Evolutionary conservation across 2,329 filamentous ascomycete genomes (phyloP), one percentile per base, ranked within the genome.

Genomic region (Fusarium humuli): DNA sequence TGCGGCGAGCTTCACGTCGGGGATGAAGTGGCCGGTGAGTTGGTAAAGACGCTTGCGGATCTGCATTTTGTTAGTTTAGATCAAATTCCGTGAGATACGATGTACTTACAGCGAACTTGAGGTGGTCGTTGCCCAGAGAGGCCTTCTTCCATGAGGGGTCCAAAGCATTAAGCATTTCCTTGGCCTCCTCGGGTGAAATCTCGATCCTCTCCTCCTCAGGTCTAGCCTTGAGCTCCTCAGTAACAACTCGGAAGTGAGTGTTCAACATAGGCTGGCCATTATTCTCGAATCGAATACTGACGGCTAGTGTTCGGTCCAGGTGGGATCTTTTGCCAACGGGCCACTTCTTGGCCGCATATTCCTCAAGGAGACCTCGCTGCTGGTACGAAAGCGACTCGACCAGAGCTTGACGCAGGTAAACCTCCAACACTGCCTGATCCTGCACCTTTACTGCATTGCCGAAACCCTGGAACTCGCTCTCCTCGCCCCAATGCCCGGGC

Each of bases 41-140:
- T 96, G 92, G 78, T 91, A 89, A 66, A 94, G 83, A 63, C 93
- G 91, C 82, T 97, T 97, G 75, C 90, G 83, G 70, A 96, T 86
- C 94, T 98, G 72, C 23, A n/a, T 20, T 7, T 45, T 70, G 62
- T 77, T 61, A 76, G 71, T 50, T 32, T 10, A 14, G 1, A 11
- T 29, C 2, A 6, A 7, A 20, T 3, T 14, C 8, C n/a, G 20
- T 27, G 40, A 22, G 3, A 34, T 10, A 49, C 25, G 37, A 10
- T 20, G 41, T 65, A 85, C 90, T 70, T 86, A 96, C 93, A 61
- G 90, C 88, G 83, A 96, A 94, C 77, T 92, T 94, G 69, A 92
- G 77, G 42, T 83, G 79, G 71, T 93, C 86, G 20, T 81, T 77
- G 8, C 64, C 50, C 29, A 96, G 77, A 5, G 85, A 81, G 16